Evolutionary conservation across 441 rosid species (phyloP), one percentile per base, ranked within the genome.

Genomic region (Jatropha multifida): DNA sequence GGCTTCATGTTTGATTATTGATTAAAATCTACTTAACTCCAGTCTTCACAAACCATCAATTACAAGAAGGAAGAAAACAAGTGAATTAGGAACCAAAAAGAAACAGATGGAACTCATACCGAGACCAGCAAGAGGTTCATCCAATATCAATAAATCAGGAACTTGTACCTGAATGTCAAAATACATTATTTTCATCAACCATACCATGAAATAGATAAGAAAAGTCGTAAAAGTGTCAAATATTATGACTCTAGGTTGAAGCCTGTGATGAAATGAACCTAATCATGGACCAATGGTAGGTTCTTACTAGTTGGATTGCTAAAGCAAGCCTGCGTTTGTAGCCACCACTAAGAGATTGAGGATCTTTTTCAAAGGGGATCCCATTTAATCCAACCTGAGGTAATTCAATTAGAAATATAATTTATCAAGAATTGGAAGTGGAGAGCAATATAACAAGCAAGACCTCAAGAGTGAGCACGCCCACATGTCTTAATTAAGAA

Each of bases 81-180:
- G 17, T 3, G 23, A 9, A 5, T 44, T 65, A 73, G 69, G 51
- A 78, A 81, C 37, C 27, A 68, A 67, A 59, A 73, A 51, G 58
- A 54, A 79, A 60, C 3, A 72, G 74, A 81, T 65, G 26, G 61
- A 74, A 75, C 65, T 41, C 90, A 78, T 92, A 95, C 97, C 99
- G 80, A 93, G 96, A 77, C 99, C 98, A 79, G 97, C 97, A 73
- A 95, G 97, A 69, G 98, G 99, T 80, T 95, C 99, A 73, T 95
- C 99, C 88, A 93, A 76, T 83, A 95, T 89, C 84, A 95, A 69
- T 70, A 92, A 77, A 76, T 92, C 95, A 71, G 98, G 99, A 62
- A 90, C 92, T 78, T 92, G 91, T 56, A 90, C 96, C 98, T 95
- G 84, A 74, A 77, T 74, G 60, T 81, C 20, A 77, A 68, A 77